A percentile compares a stretch with the other conserved stretches of the same genome.
Conservation (phyloP, 1,284 basidiomycete genomes). For the Ustilago xerochloae region DNA sequence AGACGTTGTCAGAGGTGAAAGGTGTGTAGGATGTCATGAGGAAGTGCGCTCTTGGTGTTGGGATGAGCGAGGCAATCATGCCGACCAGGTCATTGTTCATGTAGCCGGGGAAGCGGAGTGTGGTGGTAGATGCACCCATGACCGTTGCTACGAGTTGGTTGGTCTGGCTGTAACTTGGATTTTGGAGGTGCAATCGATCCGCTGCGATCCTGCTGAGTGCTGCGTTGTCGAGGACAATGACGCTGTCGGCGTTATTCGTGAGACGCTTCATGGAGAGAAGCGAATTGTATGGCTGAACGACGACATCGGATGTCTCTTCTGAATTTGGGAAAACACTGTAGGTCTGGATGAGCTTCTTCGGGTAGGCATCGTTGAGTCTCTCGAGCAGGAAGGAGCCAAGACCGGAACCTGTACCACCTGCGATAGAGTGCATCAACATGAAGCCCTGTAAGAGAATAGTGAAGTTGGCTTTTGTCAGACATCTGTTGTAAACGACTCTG, state of each 20-base stretch:
- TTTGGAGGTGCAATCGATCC: conserved; percentile 88
- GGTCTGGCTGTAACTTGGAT: conserved; percentile 82
- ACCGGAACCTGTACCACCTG: conserved; percentile 97
- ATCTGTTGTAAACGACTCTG: neutral
- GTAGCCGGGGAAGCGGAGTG: conserved; percentile 95
- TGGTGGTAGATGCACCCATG: conserved; percentile 88
- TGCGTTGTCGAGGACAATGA: conserved; percentile 96
- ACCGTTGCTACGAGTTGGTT: conserved; percentile 67
- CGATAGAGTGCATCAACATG: conserved; percentile 98
- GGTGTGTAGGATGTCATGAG: conserved; percentile 99
- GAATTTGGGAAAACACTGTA: conserved; percentile 97
- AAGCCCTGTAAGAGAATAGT: conserved; percentile 80
- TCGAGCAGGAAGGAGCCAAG: conserved; percentile 97
- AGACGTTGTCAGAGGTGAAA: conserved; percentile 83
- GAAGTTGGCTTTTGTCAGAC: neutral
- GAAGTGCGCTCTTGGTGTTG: conserved; percentile 98
- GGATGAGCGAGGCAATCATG: conserved; percentile 95
- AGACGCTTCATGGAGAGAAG: conserved; percentile 93
- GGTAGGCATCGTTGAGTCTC: conserved; percentile 95
- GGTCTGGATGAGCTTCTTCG: conserved; percentile 98
- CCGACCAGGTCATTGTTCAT: conserved; percentile 98
- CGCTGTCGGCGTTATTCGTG: conserved; percentile 95
- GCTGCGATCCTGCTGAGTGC: conserved; percentile 90
- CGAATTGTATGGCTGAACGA: conserved; percentile 95
- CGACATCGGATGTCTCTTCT: conserved; percentile 66